Percentiles rank a stretch among this genome's conserved stretches.
Conservation (phyloP, 495 filamentous ascomycete species). For the Penicillium alfredii region DNA sequence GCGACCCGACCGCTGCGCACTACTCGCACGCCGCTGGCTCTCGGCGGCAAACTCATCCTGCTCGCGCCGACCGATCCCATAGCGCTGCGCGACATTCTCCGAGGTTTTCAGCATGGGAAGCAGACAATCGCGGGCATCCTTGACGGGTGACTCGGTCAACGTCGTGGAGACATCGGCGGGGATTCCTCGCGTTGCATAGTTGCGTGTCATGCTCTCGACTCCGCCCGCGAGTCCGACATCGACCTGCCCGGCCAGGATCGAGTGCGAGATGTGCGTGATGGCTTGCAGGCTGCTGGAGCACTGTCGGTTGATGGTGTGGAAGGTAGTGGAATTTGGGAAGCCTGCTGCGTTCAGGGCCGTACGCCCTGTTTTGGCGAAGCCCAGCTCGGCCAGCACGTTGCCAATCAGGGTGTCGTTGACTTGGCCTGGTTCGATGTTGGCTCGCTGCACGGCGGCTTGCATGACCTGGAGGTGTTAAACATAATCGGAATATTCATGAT, state of each 20-base stretch:
- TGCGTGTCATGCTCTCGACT: constrained; percentile 71
- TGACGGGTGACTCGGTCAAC: constrained; percentile 49
- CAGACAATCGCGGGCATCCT: constrained; percentile 71
- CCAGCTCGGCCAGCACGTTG: constrained; percentile 76
- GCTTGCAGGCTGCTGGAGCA: constrained; percentile 87
- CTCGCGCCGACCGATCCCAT: constrained; percentile 60
- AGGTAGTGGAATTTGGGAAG: constrained; percentile 73
- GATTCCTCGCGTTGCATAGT: constrained; percentile 62
- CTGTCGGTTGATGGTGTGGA: constrained; percentile 75
- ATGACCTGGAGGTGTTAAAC: constrained; percentile 13
- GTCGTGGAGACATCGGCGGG: constrained; percentile 58
- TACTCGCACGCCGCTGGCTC: constrained; percentile 68
- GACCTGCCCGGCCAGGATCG: constrained; percentile 68
- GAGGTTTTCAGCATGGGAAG: constrained; percentile 86
- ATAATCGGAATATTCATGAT: too few relatives aligned
- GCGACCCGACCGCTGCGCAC: constrained; percentile 73
- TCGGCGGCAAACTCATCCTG: constrained; percentile 77
- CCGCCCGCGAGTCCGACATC: constrained; percentile 76
- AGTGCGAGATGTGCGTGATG: constrained; percentile 75
- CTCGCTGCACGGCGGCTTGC: constrained; percentile 50
- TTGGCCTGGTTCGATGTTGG: constrained; percentile 31
- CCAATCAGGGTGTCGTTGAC: constrained; percentile 73
- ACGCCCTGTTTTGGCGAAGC: constrained; percentile 74
- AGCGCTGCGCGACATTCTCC: constrained; percentile 81
- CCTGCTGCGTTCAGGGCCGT: constrained; percentile 77